Evolutionary conservation across 805 yeast genomes (phyloP).

Genomic region (Saccharomyces cerevisiae): DNA sequence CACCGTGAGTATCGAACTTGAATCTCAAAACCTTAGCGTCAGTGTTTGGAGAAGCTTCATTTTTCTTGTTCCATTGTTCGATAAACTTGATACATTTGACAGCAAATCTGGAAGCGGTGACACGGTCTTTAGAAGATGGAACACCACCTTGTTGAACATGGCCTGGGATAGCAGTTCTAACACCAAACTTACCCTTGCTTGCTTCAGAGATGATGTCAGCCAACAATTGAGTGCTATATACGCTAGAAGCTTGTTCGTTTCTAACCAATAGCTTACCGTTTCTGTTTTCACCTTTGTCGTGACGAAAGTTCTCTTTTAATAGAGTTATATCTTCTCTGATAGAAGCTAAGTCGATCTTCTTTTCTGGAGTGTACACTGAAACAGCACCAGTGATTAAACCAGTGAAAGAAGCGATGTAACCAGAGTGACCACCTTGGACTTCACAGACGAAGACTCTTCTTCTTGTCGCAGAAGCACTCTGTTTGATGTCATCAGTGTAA

Average conservation of each 20-base stretch:
- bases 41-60: constrained; percentile 29
- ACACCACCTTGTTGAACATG: constrained; percentile 96
- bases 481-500: constrained; percentile 93
- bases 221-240: constrained; percentile 72
- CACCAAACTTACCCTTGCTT: constrained; percentile 69
- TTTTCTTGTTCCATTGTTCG: constrained; percentile 48
- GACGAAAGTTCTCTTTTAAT: constrained; percentile 56
- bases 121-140: constrained; percentile 92
- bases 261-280: constrained; percentile 82
- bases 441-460: constrained; percentile 93
- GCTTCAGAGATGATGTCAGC: constrained; percentile 80
- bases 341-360: constrained; percentile 57
- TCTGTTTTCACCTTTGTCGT: constrained; percentile 70
- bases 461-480: constrained; percentile 89
- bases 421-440: constrained; percentile 96
- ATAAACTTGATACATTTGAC: constrained; percentile 83
- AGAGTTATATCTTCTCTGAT: constrained; percentile 69
- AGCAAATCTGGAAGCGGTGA: constrained; percentile 81
- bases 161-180: constrained; percentile 94
- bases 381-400: constrained; percentile 86
- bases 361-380: constrained; percentile 86
- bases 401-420: constrained; percentile 81
- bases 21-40: constrained; percentile 43
- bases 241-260: constrained; percentile 73
- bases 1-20: constrained; percentile 40